Percentiles rank a stretch among this genome's conserved stretches.
These are phyloP conservation scores for Protomyces arabidopsidicola DNA, from an alignment of 1,139 yeast species.

Conservation along the genomic window DNA sequence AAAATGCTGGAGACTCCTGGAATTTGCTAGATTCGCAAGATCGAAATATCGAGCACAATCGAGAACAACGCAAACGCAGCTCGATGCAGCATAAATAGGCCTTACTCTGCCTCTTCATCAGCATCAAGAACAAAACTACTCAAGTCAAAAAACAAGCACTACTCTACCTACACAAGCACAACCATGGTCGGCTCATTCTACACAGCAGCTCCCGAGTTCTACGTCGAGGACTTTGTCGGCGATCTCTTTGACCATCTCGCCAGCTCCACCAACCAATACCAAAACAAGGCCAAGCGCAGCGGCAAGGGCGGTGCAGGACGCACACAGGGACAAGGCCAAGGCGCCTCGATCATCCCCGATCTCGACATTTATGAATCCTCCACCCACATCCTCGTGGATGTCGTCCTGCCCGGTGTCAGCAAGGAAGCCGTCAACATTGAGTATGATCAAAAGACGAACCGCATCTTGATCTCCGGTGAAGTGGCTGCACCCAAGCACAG, in stretches of 20 bases:
- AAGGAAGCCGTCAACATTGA: constrained; percentile 15
- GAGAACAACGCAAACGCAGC: not conserved
- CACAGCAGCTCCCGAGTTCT: not conserved
- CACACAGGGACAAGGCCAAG: not conserved
- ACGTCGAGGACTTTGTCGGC: not conserved
- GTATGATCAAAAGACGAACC: constrained; percentile 17
- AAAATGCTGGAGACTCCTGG: not conserved
- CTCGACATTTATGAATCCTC: constrained; percentile 19
- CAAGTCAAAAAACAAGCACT: not conserved
- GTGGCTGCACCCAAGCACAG: not conserved
- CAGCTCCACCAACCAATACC: not conserved
- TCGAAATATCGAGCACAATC: not conserved
- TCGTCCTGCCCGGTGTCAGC: constrained; percentile 18
- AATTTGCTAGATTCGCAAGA: not conserved
- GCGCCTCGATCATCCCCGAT: constrained; percentile 1
- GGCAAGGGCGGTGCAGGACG: not conserved
- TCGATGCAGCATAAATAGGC: not conserved
- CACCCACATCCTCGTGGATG: constrained; percentile 1
- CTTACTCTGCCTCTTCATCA: not conserved
- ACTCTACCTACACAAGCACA: not conserved
- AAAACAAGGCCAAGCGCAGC: not conserved
- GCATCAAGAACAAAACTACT: not conserved
- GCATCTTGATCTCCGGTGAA: constrained; percentile 4
- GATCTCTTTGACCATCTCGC: not conserved
- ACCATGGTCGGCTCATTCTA: not conserved